Conservation (phyloP, 177 flowering plant genomes). For the Vitis hybrid region DNA sequence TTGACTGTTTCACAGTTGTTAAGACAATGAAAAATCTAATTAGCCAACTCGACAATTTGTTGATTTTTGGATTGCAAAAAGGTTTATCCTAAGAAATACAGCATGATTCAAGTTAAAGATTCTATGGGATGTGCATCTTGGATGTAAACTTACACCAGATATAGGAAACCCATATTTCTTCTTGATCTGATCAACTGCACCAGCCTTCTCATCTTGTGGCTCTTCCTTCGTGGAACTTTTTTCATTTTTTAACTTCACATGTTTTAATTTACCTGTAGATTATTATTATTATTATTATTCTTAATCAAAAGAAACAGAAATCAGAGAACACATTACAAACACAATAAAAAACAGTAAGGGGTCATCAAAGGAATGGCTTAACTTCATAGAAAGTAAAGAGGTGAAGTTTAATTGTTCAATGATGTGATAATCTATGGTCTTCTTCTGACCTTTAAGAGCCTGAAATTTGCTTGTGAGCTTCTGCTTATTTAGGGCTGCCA, state of each 20-base stretch:
- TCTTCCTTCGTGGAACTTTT: slow-evolving; percentile 46
- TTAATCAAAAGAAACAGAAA: no score
- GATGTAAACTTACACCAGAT: slow-evolving; percentile 46
- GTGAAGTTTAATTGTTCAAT: neutral
- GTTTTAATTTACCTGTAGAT: slow-evolving; percentile 64
- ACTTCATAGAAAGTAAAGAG: no score
- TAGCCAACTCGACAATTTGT: no score
- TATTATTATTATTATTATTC: no score
- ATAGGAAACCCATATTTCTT: slow-evolving; percentile 76
- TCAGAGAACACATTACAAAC: no score
- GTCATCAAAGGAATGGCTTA: no score
- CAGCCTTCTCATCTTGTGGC: slow-evolving; percentile 50
- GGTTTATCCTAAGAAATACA: no score
- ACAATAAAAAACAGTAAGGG: no score
- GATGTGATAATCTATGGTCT: neutral
- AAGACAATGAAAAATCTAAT: no score
- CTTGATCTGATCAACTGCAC: slow-evolving; percentile 75
- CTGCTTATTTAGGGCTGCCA: slow-evolving; percentile 57
- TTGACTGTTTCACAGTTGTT: no score
- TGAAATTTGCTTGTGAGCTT: slow-evolving; percentile 61
- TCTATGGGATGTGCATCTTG: neutral
- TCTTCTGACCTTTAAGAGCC: slow-evolving; percentile 66
- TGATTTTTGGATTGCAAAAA: no score
- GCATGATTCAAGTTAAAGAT: neutral
- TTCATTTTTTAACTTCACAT: slow-evolving; percentile 53